These are phyloP conservation scores for Sporothrix brasiliensis DNA, from an alignment of 2,329 filamentous ascomycete genomes.

Conservation along the genomic window DNA sequence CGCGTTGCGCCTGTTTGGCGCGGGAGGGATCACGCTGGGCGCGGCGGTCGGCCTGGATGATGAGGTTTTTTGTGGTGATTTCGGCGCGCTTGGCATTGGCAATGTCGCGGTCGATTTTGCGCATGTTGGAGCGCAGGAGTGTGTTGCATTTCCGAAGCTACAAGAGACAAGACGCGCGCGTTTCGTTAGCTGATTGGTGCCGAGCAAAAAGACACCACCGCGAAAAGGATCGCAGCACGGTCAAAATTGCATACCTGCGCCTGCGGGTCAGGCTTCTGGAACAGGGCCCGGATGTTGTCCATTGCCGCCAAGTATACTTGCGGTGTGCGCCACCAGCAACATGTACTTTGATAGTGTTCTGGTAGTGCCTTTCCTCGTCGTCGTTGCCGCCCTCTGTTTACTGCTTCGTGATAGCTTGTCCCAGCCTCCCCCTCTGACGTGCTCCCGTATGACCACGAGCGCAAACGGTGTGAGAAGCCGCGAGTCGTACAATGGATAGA, in stretches of 20 bases:
- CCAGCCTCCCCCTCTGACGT: conserved; percentile 13
- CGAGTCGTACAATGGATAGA: not conserved
- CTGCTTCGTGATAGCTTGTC: not conserved
- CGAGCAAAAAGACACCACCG: not conserved
- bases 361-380: not conserved
- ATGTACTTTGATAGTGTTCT: not conserved
- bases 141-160: conserved; percentile 95
- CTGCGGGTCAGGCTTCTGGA: conserved; percentile 90
- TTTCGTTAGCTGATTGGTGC: no score
- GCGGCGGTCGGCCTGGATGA: conserved; percentile 79
- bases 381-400: not conserved
- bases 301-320: conserved; percentile 52
- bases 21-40: conserved; percentile 78
- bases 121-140: conserved; percentile 84
- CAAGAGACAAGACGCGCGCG: no score
- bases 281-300: conserved; percentile 84
- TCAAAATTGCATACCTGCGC: conserved; percentile 68
- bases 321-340: not conserved
- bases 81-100: conserved; percentile 75
- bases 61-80: conserved; percentile 79
- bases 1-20: conserved; percentile 74
- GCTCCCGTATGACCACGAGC: not conserved
- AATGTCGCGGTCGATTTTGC: conserved; percentile 94
- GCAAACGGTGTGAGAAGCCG: not conserved
- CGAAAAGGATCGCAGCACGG: not conserved